Percentiles rank a stretch among this genome's conserved stretches.
Conservation (phyloP, 2,329 filamentous ascomycete species). For the Aspergillus amoenus region DNA sequence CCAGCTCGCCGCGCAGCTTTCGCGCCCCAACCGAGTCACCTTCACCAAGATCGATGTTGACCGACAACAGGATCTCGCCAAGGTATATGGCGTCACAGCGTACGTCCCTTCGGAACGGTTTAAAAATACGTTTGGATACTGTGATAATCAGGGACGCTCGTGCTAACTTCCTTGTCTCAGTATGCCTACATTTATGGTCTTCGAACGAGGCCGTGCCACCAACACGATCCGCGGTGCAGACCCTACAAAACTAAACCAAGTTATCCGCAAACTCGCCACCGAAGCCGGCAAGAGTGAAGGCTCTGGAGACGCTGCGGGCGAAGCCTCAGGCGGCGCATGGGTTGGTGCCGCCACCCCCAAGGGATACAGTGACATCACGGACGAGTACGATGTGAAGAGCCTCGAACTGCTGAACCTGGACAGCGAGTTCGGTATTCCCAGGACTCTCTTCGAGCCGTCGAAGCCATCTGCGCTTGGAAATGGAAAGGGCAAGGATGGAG, state of each 20-base stretch:
- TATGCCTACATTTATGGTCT: conserved; percentile 92
- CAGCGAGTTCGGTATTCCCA: conserved; percentile 69
- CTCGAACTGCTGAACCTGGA: conserved; percentile 88
- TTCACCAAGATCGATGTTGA: conserved; percentile 90
- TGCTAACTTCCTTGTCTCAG: conserved; percentile 31
- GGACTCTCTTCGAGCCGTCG: conserved; percentile 68
- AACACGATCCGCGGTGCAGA: conserved; percentile 75
- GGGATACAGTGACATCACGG: conserved; percentile 80
- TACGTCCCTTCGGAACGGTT: conserved; percentile 36
- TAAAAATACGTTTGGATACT: not conserved
- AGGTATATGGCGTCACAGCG: conserved; percentile 70
- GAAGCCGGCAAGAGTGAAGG: conserved; percentile 56
- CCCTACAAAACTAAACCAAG: conserved; percentile 65
- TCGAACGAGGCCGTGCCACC: conserved; percentile 67
- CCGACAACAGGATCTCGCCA: conserved; percentile 68
- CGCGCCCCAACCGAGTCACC: conserved; percentile 69
- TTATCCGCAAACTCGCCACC: conserved; percentile 68
- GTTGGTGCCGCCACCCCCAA: conserved; percentile 71
- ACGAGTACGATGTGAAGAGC: conserved; percentile 74
- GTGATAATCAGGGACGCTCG: not conserved
- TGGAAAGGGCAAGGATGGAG: conserved; percentile 51
- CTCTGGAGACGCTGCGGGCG: conserved; percentile 42
- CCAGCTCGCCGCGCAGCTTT: conserved; percentile 68
- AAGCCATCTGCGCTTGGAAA: conserved; percentile 64
- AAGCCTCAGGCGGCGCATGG: conserved; percentile 57